phyloP scores from a whole-genome alignment of 169 alveolate species.

The Eimeria brunetti region DNA sequence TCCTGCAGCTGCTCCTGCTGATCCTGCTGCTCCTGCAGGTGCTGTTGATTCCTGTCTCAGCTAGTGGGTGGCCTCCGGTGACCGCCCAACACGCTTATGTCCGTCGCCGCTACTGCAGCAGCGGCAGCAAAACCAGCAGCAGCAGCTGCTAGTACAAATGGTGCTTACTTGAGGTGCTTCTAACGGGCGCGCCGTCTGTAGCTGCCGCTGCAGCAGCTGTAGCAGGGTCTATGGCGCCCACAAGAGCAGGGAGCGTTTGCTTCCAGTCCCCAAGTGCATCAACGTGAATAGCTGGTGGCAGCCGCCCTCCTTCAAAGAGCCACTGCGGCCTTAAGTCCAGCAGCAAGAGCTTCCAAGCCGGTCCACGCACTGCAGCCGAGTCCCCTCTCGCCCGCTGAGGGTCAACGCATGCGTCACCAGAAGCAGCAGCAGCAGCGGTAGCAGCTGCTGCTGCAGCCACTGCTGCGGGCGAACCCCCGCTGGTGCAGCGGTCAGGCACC shows the following conservation, averaged over 20 bases:
- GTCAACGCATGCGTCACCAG: background rate
- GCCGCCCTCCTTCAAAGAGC: constrained; percentile 73
- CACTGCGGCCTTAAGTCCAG: constrained; percentile 74
- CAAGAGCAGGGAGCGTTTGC: constrained; percentile 68
- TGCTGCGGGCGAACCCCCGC: background rate
- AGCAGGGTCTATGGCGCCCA: constrained; percentile 71
- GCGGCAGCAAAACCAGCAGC: constrained; percentile 1
- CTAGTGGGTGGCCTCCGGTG: background rate
- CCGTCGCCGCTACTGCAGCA: background rate
- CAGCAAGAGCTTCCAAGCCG: constrained; percentile 74
- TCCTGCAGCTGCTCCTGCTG: background rate
- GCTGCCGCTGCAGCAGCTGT: background rate
- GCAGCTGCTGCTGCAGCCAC: background rate
- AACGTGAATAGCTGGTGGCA: constrained; percentile 77
- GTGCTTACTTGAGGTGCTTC: background rate
- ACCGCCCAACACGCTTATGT: background rate
- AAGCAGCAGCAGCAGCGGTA: background rate
- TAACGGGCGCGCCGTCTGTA: background rate
- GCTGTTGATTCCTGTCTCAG: background rate
- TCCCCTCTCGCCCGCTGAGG: background rate
- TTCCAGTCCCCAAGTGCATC: constrained; percentile 76
- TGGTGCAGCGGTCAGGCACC: background rate
- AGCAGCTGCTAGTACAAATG: background rate
- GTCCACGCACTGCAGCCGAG: background rate
- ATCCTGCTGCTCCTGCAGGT: constrained; percentile 14